Evolutionary conservation across 2,329 filamentous ascomycete species (phyloP), one percentile per base, ranked within the genome.

Genomic region (Plenodomus biglobosus): DNA sequence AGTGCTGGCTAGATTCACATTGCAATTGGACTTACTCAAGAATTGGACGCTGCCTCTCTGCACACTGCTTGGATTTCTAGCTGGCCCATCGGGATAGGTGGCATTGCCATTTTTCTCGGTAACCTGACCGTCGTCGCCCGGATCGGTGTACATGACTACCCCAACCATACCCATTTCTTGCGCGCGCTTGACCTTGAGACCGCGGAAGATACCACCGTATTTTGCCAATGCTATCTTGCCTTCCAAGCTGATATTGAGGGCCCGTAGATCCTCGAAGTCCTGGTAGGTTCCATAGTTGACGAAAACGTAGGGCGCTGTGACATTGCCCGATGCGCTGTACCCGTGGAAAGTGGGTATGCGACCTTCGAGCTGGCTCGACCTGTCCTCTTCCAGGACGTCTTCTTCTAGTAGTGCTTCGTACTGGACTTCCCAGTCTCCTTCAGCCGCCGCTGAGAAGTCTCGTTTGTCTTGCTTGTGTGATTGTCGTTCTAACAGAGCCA

Each of bases 331-430:
- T 3, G 91, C 91, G 3, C 90, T 95, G 72, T 96, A 97, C 44
- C 92, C 94, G 66, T 97, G 92, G 76, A 97, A 97, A 0, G 87
- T 92, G 1, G 92, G 91, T 19, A 97, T 81, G 22, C 90, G 80
- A 62, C 91, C 81, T 8, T 81, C 73, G 38, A 90, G 76, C 18
- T 84, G 81, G 16, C 85, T 90, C 0, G 91, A 95, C 2, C 85
- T 81, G 68, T 99, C 94, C 43, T 95, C 86, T 0, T 90, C 80
- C 4, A 97, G 76, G 1, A 92, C 80, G 65, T 95, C 90, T 71
- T 99, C 94, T 59, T 88, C 84, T 35, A 97, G 75, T 1, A 83
- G 85, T 0, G 92, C 92, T 66, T 91, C 85, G 64, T 86, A 95
- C n/a, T 81, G 78, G 21, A 92, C 79, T 43, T 82, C 78, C 77